Evolutionary conservation across 1,284 basidiomycete species (phyloP).

Genomic region (Ceratobasidium sp.): DNA sequence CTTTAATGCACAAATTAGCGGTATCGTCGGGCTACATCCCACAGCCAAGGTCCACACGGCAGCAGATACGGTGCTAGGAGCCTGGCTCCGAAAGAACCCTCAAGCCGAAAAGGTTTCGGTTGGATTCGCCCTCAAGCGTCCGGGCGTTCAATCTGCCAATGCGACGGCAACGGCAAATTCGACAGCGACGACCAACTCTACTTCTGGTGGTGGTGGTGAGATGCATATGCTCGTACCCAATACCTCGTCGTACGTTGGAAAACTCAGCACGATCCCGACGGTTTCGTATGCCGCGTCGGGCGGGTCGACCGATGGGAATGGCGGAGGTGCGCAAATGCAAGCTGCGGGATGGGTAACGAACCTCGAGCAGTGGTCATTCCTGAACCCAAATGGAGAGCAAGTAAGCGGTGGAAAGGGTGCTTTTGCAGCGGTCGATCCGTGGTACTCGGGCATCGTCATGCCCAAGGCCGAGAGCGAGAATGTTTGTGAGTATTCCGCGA

Average conservation of each 20-base stretch:
- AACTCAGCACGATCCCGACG: not conserved
- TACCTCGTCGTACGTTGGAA: not conserved
- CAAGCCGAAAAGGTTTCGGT: constrained; percentile 24
- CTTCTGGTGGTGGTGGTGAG: constrained; percentile 2
- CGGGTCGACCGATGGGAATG: constrained; percentile 2
- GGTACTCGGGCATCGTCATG: constrained; percentile 24
- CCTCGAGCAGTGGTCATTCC: constrained; percentile 30
- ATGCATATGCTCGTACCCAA: constrained; percentile 35
- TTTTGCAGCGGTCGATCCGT: constrained; percentile 24
- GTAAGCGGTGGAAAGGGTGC: constrained; percentile 8
- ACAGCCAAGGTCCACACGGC: not conserved
- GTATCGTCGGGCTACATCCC: constrained; percentile 13
- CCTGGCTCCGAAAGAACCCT: constrained; percentile 16
- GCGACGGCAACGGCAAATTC: not conserved
- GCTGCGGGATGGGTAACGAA: constrained; percentile 23
- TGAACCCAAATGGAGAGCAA: constrained; percentile 3
- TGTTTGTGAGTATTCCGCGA: constrained; percentile 3
- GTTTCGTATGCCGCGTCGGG: constrained; percentile 1
- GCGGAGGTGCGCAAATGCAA: constrained; percentile 28
- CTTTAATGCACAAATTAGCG: constrained; percentile 16
- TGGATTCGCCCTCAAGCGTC: constrained; percentile 25
- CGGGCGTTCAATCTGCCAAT: constrained; percentile 4
- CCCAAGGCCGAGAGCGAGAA: constrained; percentile 21
- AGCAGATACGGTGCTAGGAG: constrained; percentile 12
- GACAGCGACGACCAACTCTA: not conserved